These are phyloP conservation scores for Scutellaria baicalensis DNA, from an alignment of 257 asterid species.

Conservation along the genomic window DNA sequence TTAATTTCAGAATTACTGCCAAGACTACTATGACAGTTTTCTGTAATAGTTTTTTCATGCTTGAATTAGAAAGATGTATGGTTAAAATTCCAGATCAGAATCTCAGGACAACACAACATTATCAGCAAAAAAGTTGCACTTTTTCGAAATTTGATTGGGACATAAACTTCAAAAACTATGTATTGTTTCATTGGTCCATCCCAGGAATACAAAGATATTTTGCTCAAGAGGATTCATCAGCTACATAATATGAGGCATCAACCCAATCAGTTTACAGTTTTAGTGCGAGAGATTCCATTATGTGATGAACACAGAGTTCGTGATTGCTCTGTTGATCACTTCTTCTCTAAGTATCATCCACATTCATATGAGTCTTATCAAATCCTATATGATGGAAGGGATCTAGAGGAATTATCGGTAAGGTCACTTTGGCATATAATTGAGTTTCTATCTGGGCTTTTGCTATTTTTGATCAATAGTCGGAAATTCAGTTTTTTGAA, in stretches of 20 bases:
- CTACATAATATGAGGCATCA: conserved; percentile 60
- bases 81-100: background rate
- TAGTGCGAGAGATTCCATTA: conserved; percentile 87
- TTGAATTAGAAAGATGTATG: background rate
- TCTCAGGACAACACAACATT: background rate
- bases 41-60: background rate
- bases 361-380: conserved; percentile 67
- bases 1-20: background rate
- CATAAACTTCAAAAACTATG: background rate
- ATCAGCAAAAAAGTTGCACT: background rate
- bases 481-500: background rate
- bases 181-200: conserved; percentile 6
- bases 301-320: conserved; percentile 74
- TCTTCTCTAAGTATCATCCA: conserved; percentile 71
- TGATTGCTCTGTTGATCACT: conserved; percentile 75
- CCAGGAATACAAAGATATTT: conserved; percentile 71
- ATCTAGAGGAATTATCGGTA: conserved; percentile 62
- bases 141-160: background rate
- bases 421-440: conserved; percentile 12
- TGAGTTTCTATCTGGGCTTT: background rate
- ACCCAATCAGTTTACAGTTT: conserved; percentile 85
- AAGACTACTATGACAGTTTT: background rate
- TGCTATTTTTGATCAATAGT: background rate
- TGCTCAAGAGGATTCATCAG: conserved; percentile 62
- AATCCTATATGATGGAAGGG: conserved; percentile 71